phyloP scores from a whole-genome alignment of 352 stramenopile species.

The Peronospora belbahrii region DNA sequence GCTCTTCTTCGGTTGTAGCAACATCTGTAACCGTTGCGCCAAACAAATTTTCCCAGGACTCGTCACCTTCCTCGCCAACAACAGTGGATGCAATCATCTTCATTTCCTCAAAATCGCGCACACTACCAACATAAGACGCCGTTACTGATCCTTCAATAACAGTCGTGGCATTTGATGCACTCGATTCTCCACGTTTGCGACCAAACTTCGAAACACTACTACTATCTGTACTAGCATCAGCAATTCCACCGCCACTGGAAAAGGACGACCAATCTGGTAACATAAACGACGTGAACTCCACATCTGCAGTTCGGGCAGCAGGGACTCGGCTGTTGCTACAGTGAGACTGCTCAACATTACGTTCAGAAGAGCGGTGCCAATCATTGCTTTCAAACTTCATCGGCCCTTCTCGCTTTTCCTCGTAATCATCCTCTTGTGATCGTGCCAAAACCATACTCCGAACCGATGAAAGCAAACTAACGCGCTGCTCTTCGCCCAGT shows the following conservation, averaged over 20 bases:
- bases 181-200: slow-evolving; percentile 26
- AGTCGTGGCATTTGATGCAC: slow-evolving; percentile 29
- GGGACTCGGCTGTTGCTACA: slow-evolving; percentile 19
- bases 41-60: slow-evolving; percentile 71
- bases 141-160: slow-evolving; percentile 36
- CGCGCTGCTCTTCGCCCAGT: slow-evolving; percentile 69
- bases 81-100: slow-evolving; percentile 52
- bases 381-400: slow-evolving; percentile 20
- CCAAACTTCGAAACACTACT: slow-evolving; percentile 30
- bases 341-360: slow-evolving; percentile 17
- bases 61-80: slow-evolving; percentile 29
- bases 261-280: slow-evolving; percentile 58
- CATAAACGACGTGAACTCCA: slow-evolving; percentile 58
- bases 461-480: slow-evolving; percentile 52
- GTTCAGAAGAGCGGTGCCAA: slow-evolving; percentile 12
- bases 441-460: slow-evolving; percentile 29
- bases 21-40: slow-evolving; percentile 19
- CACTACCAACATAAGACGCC: slow-evolving; percentile 29
- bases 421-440: slow-evolving; percentile 32
- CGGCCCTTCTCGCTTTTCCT: slow-evolving; percentile 30
- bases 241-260: slow-evolving; percentile 15
- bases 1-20: slow-evolving; percentile 11
- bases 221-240: slow-evolving; percentile 10
- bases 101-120: slow-evolving; percentile 55
- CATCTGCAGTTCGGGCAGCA: slow-evolving; percentile 21